phyloP scores from a whole-genome alignment of 2,329 filamentous ascomycete genomes.

The Tolypocladium amazonense region DNA sequence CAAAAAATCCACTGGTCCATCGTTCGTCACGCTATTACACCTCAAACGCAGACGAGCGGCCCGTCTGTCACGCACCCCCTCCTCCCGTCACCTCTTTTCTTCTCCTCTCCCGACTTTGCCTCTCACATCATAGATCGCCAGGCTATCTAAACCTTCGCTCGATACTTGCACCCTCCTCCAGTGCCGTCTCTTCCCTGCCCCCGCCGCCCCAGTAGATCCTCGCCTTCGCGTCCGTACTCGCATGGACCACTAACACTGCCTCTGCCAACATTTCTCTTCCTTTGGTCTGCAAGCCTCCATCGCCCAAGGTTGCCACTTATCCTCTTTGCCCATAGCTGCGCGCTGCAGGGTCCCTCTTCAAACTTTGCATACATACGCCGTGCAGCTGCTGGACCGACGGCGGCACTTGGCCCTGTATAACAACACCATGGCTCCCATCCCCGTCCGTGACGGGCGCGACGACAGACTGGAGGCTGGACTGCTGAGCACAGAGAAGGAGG shows the following conservation, averaged over 20 bases:
- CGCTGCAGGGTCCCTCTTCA: neutral
- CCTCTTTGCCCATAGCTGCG: neutral
- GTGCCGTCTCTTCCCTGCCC: neutral
- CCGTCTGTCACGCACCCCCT: neutral
- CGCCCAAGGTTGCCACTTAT: neutral
- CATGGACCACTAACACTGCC: neutral
- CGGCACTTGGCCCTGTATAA: neutral
- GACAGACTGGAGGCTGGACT: slow-evolving; percentile 12
- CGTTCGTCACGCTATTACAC: neutral
- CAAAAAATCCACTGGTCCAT: neutral
- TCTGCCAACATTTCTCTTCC: neutral
- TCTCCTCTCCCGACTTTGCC: neutral
- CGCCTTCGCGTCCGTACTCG: neutral
- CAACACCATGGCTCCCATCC: slow-evolving; percentile 7
- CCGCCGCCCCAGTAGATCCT: neutral
- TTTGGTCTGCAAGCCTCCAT: neutral
- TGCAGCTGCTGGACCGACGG: neutral
- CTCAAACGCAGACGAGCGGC: neutral
- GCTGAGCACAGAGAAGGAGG: slow-evolving; percentile 11
- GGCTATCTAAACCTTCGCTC: neutral
- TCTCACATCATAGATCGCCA: neutral
- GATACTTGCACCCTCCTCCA: neutral
- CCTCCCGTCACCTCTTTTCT: neutral
- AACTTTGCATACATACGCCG: neutral
- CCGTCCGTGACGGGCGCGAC: slow-evolving; percentile 3